phyloP scores from a whole-genome alignment of 257 asterid species.

The Coffea eugenioides region DNA sequence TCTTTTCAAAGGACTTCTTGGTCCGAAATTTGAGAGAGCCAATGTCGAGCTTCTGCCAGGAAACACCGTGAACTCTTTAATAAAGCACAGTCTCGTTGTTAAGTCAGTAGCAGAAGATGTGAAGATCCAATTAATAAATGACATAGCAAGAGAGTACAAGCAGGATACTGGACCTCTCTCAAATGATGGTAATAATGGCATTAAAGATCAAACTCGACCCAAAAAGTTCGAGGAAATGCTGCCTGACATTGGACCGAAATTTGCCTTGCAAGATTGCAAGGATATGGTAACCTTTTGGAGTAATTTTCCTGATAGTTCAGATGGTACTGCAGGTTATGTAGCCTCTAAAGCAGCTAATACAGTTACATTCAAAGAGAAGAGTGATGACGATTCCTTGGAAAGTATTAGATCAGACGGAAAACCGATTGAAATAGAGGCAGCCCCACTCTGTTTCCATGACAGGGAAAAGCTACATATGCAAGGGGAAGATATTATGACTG shows the following conservation, averaged over 20 bases:
- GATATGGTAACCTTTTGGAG: neutral
- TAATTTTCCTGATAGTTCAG: neutral
- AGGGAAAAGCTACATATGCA: neutral
- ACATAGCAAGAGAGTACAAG: slow-evolving; percentile 18
- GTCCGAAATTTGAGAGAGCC: slow-evolving; percentile 27
- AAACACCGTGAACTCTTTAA: slow-evolving; percentile 21
- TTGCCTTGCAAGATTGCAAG: neutral
- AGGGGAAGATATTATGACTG: neutral
- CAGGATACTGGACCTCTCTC: neutral
- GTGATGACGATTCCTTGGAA: neutral
- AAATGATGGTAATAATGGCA: neutral
- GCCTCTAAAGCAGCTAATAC: neutral
- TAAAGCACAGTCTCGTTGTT: slow-evolving; percentile 13
- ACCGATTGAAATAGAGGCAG: neutral
- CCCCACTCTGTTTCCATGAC: neutral
- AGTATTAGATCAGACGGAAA: neutral
- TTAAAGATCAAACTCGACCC: neutral
- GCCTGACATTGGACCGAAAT: neutral
- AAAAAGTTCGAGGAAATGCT: slow-evolving; percentile 6
- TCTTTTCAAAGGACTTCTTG: slow-evolving; percentile 29
- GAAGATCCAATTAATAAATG: slow-evolving; percentile 23
- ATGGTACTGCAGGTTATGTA: neutral
- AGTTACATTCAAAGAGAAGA: neutral
- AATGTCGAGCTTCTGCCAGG: slow-evolving; percentile 33
- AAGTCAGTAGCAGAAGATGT: slow-evolving; percentile 15